Evolutionary conservation across 257 asterid genomes (phyloP).

Genomic region (Solanum tacnaense): DNA sequence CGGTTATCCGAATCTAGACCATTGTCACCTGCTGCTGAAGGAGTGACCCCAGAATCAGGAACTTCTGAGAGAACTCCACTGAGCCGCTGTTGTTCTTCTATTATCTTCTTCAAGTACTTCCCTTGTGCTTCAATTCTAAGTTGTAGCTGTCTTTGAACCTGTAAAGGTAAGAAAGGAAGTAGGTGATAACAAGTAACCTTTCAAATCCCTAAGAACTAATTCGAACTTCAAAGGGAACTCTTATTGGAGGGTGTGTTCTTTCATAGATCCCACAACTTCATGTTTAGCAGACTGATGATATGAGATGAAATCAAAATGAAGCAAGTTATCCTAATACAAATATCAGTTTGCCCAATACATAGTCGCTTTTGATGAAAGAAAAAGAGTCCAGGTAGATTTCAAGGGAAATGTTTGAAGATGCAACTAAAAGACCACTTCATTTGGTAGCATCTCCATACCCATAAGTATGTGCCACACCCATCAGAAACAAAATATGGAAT

Average conservation of each 20-base stretch:
- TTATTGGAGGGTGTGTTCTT: neutral
- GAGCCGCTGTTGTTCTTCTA: slow-evolving; percentile 87
- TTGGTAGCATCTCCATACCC: neutral
- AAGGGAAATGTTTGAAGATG: neutral
- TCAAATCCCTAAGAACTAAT: neutral
- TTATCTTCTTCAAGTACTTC: slow-evolving; percentile 85
- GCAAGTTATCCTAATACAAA: neutral
- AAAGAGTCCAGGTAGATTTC: neutral
- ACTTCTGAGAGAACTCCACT: slow-evolving; percentile 64
- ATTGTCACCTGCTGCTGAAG: slow-evolving; percentile 25
- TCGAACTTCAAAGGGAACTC: neutral
- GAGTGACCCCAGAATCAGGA: slow-evolving; percentile 37
- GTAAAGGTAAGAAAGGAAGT: neutral
- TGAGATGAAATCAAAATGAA: neutral
- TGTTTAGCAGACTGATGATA: neutral
- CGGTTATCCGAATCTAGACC: slow-evolving; percentile 43
- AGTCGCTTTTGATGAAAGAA: neutral
- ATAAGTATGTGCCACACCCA: neutral
- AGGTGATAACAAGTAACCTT: neutral
- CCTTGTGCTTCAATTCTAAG: slow-evolving; percentile 97
- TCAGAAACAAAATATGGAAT: neutral
- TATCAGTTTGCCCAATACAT: neutral
- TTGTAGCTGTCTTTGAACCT: slow-evolving; percentile 98
- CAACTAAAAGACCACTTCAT: neutral
- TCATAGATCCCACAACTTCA: neutral